Conservation (phyloP, 2,329 filamentous ascomycete species). For the Alternaria postmessia region DNA sequence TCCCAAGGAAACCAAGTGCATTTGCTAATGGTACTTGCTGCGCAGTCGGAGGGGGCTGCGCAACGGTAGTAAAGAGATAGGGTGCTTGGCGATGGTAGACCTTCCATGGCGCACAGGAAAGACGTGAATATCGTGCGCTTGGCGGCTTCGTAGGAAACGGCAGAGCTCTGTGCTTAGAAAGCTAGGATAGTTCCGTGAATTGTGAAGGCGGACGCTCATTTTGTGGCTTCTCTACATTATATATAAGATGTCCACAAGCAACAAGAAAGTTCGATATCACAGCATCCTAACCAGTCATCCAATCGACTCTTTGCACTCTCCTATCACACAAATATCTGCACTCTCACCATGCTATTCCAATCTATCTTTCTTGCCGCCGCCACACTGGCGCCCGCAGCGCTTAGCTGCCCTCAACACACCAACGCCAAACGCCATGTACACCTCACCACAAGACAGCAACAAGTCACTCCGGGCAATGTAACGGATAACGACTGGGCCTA, state of each 20-base stretch:
- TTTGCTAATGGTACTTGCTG: neutral
- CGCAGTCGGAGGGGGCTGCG: neutral
- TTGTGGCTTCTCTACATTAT: neutral
- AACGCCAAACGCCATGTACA: constrained; percentile 20
- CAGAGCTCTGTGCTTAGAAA: neutral
- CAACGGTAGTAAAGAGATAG: constrained; percentile 1
- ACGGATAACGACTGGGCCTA: constrained; percentile 28
- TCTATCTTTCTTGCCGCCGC: constrained; percentile 9
- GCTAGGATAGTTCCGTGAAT: neutral
- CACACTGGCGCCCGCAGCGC: constrained; percentile 12
- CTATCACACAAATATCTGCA: neutral
- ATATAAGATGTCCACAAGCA: neutral
- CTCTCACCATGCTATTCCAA: constrained; percentile 20
- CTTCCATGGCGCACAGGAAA: neutral
- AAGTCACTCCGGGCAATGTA: constrained; percentile 5
- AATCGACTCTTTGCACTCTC: neutral
- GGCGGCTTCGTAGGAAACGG: neutral
- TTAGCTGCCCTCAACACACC: constrained; percentile 26
- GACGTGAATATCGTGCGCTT: neutral
- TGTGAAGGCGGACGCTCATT: constrained; percentile 1
- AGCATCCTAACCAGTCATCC: neutral
- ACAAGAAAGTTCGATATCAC: neutral
- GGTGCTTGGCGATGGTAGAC: neutral
- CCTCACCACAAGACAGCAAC: constrained; percentile 11
- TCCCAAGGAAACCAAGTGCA: constrained; percentile 1